Percentiles rank a stretch among this genome's conserved stretches.
These are phyloP conservation scores for Apiospora kogelbergensis DNA, from an alignment of 2,329 filamentous ascomycete genomes.

Conservation along the genomic window DNA sequence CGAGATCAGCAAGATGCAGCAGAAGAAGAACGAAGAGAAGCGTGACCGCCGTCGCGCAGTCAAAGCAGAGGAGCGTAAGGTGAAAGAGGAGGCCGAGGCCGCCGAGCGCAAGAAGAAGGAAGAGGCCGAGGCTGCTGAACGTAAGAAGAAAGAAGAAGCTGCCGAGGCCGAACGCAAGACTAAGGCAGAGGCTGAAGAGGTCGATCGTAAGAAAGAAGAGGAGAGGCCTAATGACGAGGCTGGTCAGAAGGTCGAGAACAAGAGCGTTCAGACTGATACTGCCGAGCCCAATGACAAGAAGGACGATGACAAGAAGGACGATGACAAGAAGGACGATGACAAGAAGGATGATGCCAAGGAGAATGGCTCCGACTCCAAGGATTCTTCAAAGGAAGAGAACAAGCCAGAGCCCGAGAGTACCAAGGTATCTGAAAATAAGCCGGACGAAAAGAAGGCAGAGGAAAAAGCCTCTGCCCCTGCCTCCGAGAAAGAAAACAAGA, in stretches of 20 bases:
- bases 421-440: constrained; percentile 13
- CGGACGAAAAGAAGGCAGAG: constrained; percentile 12
- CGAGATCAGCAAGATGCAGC: constrained; percentile 37
- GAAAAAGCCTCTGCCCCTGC: constrained; percentile 22
- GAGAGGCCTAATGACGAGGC: constrained; percentile 29
- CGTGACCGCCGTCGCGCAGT: constrained; percentile 32
- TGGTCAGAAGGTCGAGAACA: constrained; percentile 29
- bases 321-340: constrained; percentile 16
- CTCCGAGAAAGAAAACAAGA: constrained; percentile 20
- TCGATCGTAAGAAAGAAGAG: constrained; percentile 19
- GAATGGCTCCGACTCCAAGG: constrained; percentile 24
- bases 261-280: not conserved
- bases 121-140: constrained; percentile 31
- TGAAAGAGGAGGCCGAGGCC: constrained; percentile 36
- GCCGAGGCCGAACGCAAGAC: constrained; percentile 25
- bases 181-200: constrained; percentile 32
- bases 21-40: constrained; percentile 40
- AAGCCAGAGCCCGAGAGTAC: constrained; percentile 8
- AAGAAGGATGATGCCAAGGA: constrained; percentile 20
- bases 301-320: constrained; percentile 20
- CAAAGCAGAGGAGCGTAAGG: constrained; percentile 39
- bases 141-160: constrained; percentile 38
- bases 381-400: not conserved
- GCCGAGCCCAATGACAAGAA: constrained; percentile 11
- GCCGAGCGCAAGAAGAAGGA: constrained; percentile 22